phyloP scores from a whole-genome alignment of 495 filamentous ascomycete genomes.

The Chaetomium tenue region DNA sequence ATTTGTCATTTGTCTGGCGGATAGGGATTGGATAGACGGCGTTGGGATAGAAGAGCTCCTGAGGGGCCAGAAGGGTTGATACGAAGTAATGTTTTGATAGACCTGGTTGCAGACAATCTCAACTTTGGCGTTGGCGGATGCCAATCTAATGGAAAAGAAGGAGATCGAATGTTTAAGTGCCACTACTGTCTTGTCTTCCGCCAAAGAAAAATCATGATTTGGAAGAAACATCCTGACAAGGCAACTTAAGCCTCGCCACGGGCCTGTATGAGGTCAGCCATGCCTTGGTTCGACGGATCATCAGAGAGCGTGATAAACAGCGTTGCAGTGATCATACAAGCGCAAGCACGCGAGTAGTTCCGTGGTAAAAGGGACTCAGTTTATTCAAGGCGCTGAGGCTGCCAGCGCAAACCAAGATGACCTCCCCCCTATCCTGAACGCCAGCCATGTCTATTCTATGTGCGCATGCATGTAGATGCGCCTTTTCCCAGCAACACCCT shows the following conservation, averaged over 20 bases:
- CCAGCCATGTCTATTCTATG: conserved; percentile 17
- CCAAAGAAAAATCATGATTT: too few species aligned
- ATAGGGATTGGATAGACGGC: background rate
- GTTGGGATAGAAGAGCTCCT: background rate
- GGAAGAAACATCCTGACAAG: too few species aligned
- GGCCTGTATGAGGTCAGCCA: too few species aligned
- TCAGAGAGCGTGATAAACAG: too few species aligned
- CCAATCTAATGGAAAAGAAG: too few species aligned
- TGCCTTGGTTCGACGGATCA: too few species aligned
- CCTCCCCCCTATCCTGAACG: conserved; percentile 16
- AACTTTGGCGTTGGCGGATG: background rate
- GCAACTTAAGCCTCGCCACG: too few species aligned
- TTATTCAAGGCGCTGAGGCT: background rate
- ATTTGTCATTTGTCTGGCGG: background rate
- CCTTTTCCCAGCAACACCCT: conserved; percentile 3
- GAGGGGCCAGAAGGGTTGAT: background rate
- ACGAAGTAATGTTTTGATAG: background rate
- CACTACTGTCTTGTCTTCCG: too few species aligned
- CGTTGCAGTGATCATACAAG: background rate
- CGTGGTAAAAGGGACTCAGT: background rate
- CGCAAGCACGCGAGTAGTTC: background rate
- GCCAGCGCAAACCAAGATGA: background rate
- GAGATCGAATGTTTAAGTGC: too few species aligned
- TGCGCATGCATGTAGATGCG: conserved; percentile 9
- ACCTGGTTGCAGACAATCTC: background rate